Evolutionary conservation across 805 yeast species (phyloP).

Genomic region (Cyberlindnera lachancei): DNA sequence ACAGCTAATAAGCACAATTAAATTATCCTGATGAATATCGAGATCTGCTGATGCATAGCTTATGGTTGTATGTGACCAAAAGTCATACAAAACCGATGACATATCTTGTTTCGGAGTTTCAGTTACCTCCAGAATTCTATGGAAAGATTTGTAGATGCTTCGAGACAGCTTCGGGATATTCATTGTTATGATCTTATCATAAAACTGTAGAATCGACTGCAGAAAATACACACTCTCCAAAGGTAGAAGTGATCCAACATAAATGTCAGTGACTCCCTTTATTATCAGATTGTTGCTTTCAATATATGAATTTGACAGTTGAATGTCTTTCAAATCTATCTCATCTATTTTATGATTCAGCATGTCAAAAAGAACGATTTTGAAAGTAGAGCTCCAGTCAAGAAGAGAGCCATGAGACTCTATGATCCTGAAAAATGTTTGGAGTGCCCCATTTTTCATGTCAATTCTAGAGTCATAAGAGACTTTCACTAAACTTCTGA

Average conservation of each 20-base stretch:
- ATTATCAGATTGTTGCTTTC: slow-evolving; percentile 58
- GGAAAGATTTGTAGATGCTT: slow-evolving; percentile 46
- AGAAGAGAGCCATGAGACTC: slow-evolving; percentile 59
- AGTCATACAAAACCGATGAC: slow-evolving; percentile 35
- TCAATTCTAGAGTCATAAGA: slow-evolving; percentile 64
- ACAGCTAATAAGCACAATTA: slow-evolving; percentile 46
- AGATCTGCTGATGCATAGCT: slow-evolving; percentile 34
- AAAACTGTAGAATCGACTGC: slow-evolving; percentile 47
- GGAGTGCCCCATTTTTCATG: slow-evolving; percentile 84
- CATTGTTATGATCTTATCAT: slow-evolving; percentile 31
- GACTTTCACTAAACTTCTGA: slow-evolving; percentile 54
- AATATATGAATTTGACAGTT: slow-evolving; percentile 36
- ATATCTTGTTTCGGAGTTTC: slow-evolving; percentile 25
- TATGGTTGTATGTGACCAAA: slow-evolving; percentile 42
- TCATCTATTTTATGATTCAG: slow-evolving; percentile 21
- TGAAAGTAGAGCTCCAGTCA: slow-evolving; percentile 64
- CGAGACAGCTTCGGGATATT: slow-evolving; percentile 47
- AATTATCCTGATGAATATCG: slow-evolving; percentile 48
- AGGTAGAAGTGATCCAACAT: slow-evolving; percentile 40
- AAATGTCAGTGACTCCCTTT: slow-evolving; percentile 60
- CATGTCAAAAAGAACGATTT: slow-evolving; percentile 52
- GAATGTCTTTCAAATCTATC: slow-evolving; percentile 19
- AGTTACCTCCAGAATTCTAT: slow-evolving; percentile 34
- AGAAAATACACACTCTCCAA: slow-evolving; percentile 37
- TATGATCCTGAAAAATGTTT: slow-evolving; percentile 77